Evolutionary conservation across 495 filamentous ascomycete genomes (phyloP).

Genomic region (Tuber magnatum): DNA sequence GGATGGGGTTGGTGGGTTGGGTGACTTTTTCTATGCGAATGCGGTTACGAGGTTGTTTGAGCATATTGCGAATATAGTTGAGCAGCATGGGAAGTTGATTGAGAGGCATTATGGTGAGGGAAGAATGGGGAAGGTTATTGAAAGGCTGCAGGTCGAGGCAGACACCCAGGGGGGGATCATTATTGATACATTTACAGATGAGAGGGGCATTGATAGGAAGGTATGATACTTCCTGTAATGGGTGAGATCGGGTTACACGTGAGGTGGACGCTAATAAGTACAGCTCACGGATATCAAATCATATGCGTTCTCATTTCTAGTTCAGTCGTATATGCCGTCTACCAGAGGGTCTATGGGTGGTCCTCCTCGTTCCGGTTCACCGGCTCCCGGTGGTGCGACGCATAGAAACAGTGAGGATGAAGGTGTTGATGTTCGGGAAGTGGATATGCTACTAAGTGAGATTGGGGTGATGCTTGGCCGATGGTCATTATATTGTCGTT

Average conservation of each 20-base stretch:
- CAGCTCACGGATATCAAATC: slow-evolving; percentile 83
- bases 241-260: neutral
- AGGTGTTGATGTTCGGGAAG: slow-evolving; percentile 87
- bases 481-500: slow-evolving; percentile 88
- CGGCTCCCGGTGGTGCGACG: slow-evolving; percentile 53
- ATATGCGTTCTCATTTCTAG: slow-evolving; percentile 92
- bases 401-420: slow-evolving; percentile 68
- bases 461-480: slow-evolving; percentile 82
- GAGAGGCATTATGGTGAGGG: slow-evolving; percentile 87
- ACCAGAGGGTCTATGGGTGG: slow-evolving; percentile 24
- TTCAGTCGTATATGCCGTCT: slow-evolving; percentile 77
- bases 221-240: slow-evolving; percentile 3
- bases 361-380: slow-evolving; percentile 51
- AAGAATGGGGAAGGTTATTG: slow-evolving; percentile 93
- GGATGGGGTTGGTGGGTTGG: slow-evolving; percentile 49
- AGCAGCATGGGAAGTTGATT: slow-evolving; percentile 78
- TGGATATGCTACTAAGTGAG: slow-evolving; percentile 78
- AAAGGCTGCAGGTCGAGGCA: slow-evolving; percentile 84
- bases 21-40: slow-evolving; percentile 86
- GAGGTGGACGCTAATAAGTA: neutral
- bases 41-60: slow-evolving; percentile 88
- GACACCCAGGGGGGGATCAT: slow-evolving; percentile 98
- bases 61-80: slow-evolving; percentile 92
- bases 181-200: slow-evolving; percentile 89
- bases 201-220: slow-evolving; percentile 70